Conservation (phyloP, 352 stramenopile genomes). For the Phytopythium cucurbitacearum region DNA sequence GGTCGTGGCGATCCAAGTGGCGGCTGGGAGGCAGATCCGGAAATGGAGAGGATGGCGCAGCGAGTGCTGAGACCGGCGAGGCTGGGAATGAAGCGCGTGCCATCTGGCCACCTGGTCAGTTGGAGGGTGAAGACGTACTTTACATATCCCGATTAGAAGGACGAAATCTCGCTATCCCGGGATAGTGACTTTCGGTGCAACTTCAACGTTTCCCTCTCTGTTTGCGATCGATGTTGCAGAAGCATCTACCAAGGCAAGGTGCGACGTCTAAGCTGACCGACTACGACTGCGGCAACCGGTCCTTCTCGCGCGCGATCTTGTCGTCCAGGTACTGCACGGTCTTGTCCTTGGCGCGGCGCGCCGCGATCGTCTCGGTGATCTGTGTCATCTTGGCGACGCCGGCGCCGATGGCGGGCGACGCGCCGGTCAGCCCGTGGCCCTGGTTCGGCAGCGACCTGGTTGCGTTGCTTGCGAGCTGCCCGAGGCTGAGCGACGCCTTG, state of each 20-base stretch:
- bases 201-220: too few species aligned
- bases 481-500: constrained; percentile 92
- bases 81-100: too few species aligned
- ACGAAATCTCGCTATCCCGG: too few species aligned
- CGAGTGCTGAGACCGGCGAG: neutral
- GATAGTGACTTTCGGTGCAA: too few species aligned
- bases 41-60: neutral
- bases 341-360: constrained; percentile 55
- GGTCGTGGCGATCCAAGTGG: neutral
- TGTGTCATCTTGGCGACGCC: constrained; percentile 77
- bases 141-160: too few species aligned
- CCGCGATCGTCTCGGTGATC: constrained; percentile 63
- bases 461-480: constrained; percentile 90
- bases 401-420: constrained; percentile 53
- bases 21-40: too few species aligned
- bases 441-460: constrained; percentile 72
- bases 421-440: constrained; percentile 27
- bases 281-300: constrained; percentile 13
- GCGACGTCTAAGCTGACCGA: neutral
- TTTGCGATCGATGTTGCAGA: too few species aligned
- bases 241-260: neutral
- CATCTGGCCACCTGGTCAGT: too few species aligned
- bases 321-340: constrained; percentile 79
- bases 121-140: too few species aligned
- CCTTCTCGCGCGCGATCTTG: constrained; percentile 50